A percentile compares a stretch with the other conserved stretches of the same genome.
Evolutionary conservation across 1,139 yeast genomes (phyloP).

Genomic region (Sugiyamaella novakii): DNA sequence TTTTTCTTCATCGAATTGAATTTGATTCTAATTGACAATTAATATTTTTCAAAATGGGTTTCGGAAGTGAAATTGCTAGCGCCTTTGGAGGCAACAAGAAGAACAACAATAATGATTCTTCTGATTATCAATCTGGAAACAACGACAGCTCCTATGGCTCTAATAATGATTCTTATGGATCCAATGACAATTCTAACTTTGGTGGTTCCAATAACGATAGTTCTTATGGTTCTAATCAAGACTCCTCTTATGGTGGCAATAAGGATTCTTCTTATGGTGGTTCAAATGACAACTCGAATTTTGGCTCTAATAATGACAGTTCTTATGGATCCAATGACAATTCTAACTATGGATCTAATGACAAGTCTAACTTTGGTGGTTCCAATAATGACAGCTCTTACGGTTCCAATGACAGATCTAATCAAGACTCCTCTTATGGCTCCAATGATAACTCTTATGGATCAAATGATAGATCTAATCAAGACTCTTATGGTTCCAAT

Average conservation of each 20-base stretch:
- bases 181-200: constrained; percentile 8
- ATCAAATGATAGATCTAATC: constrained; percentile 22
- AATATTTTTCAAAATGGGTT: constrained; percentile 32
- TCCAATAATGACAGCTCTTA: constrained; percentile 2
- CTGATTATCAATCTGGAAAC: constrained; percentile 21
- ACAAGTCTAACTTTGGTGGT: constrained; percentile 28
- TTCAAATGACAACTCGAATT: constrained; percentile 17
- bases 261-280: constrained; percentile 32
- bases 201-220: constrained; percentile 5
- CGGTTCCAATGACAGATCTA: constrained; percentile 5
- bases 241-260: constrained; percentile 20
- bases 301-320: constrained; percentile 22
- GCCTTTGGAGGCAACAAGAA: constrained; percentile 24
- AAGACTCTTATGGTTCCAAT: constrained; percentile 26
- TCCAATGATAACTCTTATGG: constrained; percentile 32
- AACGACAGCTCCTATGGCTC: constrained; percentile 21
- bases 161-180: constrained; percentile 24
- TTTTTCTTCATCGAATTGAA: constrained; percentile 4
- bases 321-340: constrained; percentile 19
- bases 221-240: constrained; percentile 13
- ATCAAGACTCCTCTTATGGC: constrained; percentile 19
- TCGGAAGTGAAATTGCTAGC: constrained; percentile 25
- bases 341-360: constrained; percentile 21
- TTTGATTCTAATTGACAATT: too few relatives aligned
- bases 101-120: constrained; percentile 17